Evolutionary conservation across 495 filamentous ascomycete genomes (phyloP), one percentile per base, ranked within the genome.

Genomic region (Neurospora sp.): DNA sequence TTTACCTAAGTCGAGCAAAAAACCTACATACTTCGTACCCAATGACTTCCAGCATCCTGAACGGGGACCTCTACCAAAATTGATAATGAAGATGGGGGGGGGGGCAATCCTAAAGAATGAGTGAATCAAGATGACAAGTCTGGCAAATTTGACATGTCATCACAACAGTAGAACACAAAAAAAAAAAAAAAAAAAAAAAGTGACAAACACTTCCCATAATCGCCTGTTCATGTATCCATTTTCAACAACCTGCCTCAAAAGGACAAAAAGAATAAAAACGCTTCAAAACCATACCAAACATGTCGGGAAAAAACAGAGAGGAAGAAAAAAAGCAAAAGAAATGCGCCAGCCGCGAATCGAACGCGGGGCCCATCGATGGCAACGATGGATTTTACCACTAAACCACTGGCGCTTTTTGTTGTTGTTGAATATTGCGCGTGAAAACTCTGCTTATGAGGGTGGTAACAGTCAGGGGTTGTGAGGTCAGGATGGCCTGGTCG

Each of bases 391-490:
- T 61, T 61, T 61, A 61, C 53, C 53, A 61, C 53, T 35, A 61
- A 61, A 61, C 53, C 53, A 61, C 53, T 61, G 53, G 53, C 53
- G 53, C 53, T 61, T 61, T 6, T 16, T 3, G 12, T 61, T 65
- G 53, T 65, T 35, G 1, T 65, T 65, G 27, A 18, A 4, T 0
- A 0, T 8, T 35, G 0, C 1, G 14, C 0, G 0, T 0, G 6
- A 18, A 35, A 8, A 16, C 18, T 8, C 1, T 16, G 0, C 14
- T 7, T 35, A 61, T 61, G 14, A 16, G 4, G 12, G 20, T 61
- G 5, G 22, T 1, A 45, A 9, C 1, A 4, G 8, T n/a, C 42
- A 20, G 3, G 22, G 20, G 22, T 5, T 20, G 45, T 10, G 1
- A 14, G n/a, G 2, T 2, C 9, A 3, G 20, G 47, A 59, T 27